These are phyloP conservation scores for Diaporthe longicolla DNA, from an alignment of 2,329 filamentous ascomycete species.

Conservation along the genomic window DNA sequence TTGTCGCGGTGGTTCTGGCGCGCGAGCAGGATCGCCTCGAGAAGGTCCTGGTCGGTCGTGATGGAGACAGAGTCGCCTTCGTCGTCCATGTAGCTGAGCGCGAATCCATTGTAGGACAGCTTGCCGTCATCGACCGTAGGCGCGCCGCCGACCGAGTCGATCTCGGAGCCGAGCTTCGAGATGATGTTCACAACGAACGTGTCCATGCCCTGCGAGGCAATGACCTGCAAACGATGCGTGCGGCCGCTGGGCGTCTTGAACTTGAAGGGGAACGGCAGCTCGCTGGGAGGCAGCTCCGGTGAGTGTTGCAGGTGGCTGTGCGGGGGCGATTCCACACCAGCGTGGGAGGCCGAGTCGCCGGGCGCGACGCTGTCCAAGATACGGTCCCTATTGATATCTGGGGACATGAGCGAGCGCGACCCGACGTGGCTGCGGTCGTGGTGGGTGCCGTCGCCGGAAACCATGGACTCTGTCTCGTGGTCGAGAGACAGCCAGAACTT, in stretches of 20 bases:
- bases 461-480: conserved; percentile 94
- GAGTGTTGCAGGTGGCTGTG: conserved; percentile 70
- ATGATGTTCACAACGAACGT: conserved; percentile 84
- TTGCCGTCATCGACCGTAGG: conserved; percentile 85
- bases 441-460: conserved; percentile 90
- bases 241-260: conserved; percentile 98
- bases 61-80: conserved; percentile 98
- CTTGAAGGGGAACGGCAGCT: conserved; percentile 94
- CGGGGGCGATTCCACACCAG: conserved; percentile 83
- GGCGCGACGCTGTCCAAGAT: conserved; percentile 88
- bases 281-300: conserved; percentile 72
- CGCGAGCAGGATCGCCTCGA: conserved; percentile 90
- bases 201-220: conserved; percentile 83
- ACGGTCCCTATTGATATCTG: conserved; percentile 80
- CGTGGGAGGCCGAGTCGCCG: conserved; percentile 94
- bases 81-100: conserved; percentile 95
- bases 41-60: conserved; percentile 92
- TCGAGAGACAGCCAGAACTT: conserved; percentile 99
- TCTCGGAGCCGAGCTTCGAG: conserved; percentile 87
- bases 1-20: conserved; percentile 86
- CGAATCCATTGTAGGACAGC: conserved; percentile 84
- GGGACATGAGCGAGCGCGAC: conserved; percentile 84
- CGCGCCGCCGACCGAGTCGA: conserved; percentile 85
- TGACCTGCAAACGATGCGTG: conserved; percentile 91
- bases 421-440: conserved; percentile 75